Conservation (phyloP, 129 eudicot genomes). For the Saposhnikovia divaricata region DNA sequence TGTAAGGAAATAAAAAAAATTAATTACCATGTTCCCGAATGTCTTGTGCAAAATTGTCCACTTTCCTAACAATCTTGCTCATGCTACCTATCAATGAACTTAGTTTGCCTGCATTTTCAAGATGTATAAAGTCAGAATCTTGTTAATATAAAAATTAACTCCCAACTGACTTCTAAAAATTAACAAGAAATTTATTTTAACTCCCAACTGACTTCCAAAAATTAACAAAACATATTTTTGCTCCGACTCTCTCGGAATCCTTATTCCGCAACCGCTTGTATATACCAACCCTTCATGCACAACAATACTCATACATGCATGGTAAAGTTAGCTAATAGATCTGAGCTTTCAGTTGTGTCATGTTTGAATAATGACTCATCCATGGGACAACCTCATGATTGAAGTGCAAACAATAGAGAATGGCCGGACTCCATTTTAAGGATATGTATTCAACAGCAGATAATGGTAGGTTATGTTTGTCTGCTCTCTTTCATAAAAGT, state of each 20-base stretch:
- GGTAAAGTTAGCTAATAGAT: neutral
- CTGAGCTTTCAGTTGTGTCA: neutral
- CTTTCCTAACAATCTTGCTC: slow-evolving; percentile 16
- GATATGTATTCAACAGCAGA: neutral
- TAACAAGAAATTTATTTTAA: too few species aligned
- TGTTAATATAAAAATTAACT: too few species aligned
- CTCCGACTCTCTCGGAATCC: too few species aligned
- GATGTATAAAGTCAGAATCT: neutral
- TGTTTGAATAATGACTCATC: slow-evolving; percentile 18
- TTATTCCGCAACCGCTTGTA: too few species aligned
- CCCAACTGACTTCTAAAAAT: too few species aligned
- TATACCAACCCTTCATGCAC: too few species aligned
- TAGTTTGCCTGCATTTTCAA: slow-evolving; percentile 20
- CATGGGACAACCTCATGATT: slow-evolving; percentile 14
- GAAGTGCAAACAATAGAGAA: neutral
- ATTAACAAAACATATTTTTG: too few species aligned
- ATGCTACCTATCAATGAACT: slow-evolving; percentile 1
- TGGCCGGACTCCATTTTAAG: neutral
- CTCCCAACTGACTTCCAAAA: too few species aligned
- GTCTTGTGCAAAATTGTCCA: slow-evolving; percentile 13
- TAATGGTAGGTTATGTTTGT: neutral
- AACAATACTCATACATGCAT: neutral
- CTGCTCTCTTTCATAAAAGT: neutral
- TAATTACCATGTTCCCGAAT: slow-evolving; percentile 21
- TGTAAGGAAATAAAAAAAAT: neutral